A percentile compares a stretch with the other conserved stretches of the same genome.
phyloP scores from a whole-genome alignment of 176 grass and related monocot genomes.

The Cocos nucifera region DNA sequence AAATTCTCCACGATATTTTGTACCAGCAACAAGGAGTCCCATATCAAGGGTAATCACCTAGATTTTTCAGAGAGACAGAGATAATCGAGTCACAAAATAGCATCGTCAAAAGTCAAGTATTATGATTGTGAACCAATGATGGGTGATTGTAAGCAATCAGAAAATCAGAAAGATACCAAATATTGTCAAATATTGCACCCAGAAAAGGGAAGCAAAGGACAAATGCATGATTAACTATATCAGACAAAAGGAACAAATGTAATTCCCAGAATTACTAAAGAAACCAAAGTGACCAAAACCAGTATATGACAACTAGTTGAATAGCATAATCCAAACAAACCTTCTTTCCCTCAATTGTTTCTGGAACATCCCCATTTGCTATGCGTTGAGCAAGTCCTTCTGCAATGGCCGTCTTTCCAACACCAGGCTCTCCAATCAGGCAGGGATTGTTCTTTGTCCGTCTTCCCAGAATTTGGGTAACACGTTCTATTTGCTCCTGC shows the following conservation, averaged over 20 bases:
- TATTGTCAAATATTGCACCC: too few relatives aligned
- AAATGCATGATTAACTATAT: too few relatives aligned
- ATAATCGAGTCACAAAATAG: too few relatives aligned
- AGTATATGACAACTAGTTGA: background rate
- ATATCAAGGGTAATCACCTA: conserved; percentile 96
- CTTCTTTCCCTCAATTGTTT: conserved; percentile 97
- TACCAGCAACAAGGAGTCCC: conserved; percentile 93
- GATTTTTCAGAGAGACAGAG: too few relatives aligned
- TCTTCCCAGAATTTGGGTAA: conserved; percentile 85
- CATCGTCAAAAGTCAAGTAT: too few relatives aligned
- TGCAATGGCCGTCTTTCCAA: conserved; percentile 94
- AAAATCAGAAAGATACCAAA: too few relatives aligned
- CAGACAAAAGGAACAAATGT: too few relatives aligned
- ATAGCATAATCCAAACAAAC: conserved; percentile 18
- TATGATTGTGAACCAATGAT: too few relatives aligned
- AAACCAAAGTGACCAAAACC: too few relatives aligned
- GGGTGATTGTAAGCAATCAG: too few relatives aligned
- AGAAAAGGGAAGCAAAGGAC: too few relatives aligned
- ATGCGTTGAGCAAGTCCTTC: conserved; percentile 95
- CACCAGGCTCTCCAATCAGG: conserved; percentile 96
- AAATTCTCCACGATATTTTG: conserved; percentile 95
- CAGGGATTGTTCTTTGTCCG: conserved; percentile 97
- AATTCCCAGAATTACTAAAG: too few relatives aligned
- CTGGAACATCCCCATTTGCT: conserved; percentile 76
- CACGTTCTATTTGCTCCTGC: conserved; percentile 80